Conservation (phyloP, 169 alveolate species). For the Eimeria necatrix region DNA sequence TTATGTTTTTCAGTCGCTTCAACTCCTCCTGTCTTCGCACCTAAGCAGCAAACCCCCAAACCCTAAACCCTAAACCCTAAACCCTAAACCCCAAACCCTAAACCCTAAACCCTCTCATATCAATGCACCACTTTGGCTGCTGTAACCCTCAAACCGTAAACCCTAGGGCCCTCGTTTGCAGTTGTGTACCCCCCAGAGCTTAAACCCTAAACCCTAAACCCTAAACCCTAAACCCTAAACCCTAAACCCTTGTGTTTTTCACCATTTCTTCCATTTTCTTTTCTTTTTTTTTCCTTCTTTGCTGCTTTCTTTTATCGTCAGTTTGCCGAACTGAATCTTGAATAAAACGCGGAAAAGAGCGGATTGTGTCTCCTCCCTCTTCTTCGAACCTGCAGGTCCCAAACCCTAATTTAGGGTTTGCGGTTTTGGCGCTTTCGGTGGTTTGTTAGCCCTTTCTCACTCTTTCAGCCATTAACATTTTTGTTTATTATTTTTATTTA, state of each 20-base stretch:
- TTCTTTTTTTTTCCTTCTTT: slow-evolving; percentile 87
- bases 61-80: background rate
- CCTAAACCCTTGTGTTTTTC: too few relatives aligned
- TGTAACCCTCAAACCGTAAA: background rate
- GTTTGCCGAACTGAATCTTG: slow-evolving; percentile 81
- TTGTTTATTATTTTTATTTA: too few relatives aligned
- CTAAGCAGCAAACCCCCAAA: background rate
- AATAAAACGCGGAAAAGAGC: slow-evolving; percentile 81
- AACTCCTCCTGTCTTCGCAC: slow-evolving; percentile 87
- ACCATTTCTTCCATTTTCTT: slow-evolving; percentile 89
- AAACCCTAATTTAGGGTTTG: too few relatives aligned
- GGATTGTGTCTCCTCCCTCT: slow-evolving; percentile 77
- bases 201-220: too few relatives aligned
- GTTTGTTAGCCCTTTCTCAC: too few relatives aligned
- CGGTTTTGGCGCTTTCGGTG: too few relatives aligned
- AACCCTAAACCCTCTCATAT: background rate
- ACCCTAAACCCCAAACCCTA: background rate
- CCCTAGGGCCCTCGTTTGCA: too few relatives aligned
- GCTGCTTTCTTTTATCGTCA: slow-evolving; percentile 88
- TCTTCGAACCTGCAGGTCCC: slow-evolving; percentile 73
- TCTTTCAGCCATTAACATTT: too few relatives aligned
- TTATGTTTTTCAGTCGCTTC: slow-evolving; percentile 86
- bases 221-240: too few relatives aligned
- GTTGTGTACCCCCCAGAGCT: too few relatives aligned
- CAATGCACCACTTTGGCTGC: background rate